Base-by-base conservation (phyloP, 140 eudicot species). In the Bidens hawaiensis region DNA sequence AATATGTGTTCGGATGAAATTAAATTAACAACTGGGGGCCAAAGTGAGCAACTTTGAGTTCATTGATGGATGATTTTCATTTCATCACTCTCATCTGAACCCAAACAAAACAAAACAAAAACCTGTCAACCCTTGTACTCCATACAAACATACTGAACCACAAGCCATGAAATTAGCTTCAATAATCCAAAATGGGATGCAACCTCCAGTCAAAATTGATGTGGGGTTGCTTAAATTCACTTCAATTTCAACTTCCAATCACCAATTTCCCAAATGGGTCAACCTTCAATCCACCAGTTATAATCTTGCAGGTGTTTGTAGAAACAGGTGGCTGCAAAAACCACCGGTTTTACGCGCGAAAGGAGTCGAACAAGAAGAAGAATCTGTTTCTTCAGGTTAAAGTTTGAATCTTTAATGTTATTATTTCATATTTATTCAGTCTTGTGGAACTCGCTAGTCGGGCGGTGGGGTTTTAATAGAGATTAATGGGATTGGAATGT, bases 311-410 rank as follows among this genome's bases (percentile, higher is more conserved):
- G 95, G 55, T 34, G 80, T 68, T 16, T 75, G 75, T 67, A 45
- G 62, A 45, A 71, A 58, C 43, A 65, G 72, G 51, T 75, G 71
- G 64, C 55, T 21, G 70, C 70, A 72, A 68, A 38, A 77, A 58
- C 60, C 75, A 28, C 46, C 60, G 5, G 28, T 71, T 61, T 72
- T 75, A 17, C 49, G 74, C 26, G 75, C 95, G 1, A 79, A 85
- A 60, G 75, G 77, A 54, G 80, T 86, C 11, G 86, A 81, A 63
- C 84, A 72, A 64, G 88, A 82, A 68, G 91, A 80, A 31, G 87
- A 67, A 65, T 70, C 73, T 16, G 78, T 74, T 53, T 70, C 85
- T 57, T 71, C 87, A 59, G 87, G 94, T 84, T 21, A 75, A 22
- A 54, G 17, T 17, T 51, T 48, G 21, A 25, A 18, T 53, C 18